phyloP scores from a whole-genome alignment of 345 rosid genomes.

The Trapa bicornis region DNA sequence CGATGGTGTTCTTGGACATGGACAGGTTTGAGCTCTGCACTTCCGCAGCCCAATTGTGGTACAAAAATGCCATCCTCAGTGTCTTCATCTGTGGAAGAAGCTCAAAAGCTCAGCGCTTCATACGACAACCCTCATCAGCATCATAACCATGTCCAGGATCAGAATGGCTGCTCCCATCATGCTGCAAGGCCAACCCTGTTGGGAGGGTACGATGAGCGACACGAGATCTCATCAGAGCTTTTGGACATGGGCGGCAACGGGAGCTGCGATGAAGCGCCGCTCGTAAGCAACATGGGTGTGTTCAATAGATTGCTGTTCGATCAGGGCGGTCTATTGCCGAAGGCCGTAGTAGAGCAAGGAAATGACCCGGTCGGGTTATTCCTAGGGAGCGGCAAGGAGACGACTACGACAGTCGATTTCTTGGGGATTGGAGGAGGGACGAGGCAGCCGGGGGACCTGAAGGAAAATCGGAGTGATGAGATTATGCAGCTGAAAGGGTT shows the following conservation, averaged over 20 bases:
- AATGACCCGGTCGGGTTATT: background rate
- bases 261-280: background rate
- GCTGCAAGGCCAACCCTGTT: background rate
- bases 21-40: conserved; percentile 12
- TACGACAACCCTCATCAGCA: background rate
- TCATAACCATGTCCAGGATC: background rate
- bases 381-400: conserved; percentile 18
- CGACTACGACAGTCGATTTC: conserved; percentile 45
- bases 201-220: conserved; percentile 1
- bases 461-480: conserved; percentile 24
- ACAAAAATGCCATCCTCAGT: conserved; percentile 6
- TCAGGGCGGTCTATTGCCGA: conserved; percentile 4
- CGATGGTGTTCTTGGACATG: background rate
- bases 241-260: background rate
- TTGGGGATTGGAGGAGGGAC: conserved; percentile 42
- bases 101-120: background rate
- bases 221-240: conserved; percentile 4
- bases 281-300: conserved; percentile 5
- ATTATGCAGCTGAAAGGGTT: conserved; percentile 15
- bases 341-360: conserved; percentile 6
- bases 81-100: conserved; percentile 3
- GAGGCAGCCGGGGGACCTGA: conserved; percentile 16
- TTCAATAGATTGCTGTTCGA: conserved; percentile 4
- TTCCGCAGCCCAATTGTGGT: conserved; percentile 6
- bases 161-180: background rate